These are phyloP conservation scores for Penicillium malachiteum DNA, from an alignment of 495 filamentous ascomycete species.

Conservation along the genomic window DNA sequence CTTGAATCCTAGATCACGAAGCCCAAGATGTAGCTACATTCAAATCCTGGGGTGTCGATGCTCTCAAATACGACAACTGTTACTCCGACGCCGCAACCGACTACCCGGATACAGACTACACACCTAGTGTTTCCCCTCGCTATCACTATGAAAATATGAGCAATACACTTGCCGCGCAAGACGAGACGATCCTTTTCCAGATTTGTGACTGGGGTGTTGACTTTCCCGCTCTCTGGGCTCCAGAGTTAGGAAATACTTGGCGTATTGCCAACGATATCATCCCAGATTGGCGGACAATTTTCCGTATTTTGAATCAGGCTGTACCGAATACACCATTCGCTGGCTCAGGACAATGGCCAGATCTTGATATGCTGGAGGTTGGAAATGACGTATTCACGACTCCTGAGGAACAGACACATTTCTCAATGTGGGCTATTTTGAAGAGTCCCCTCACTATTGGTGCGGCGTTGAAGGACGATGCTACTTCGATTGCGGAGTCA, in stretches of 20 bases:
- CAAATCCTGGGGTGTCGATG: slow-evolving; percentile 43
- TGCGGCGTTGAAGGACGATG: slow-evolving; percentile 38
- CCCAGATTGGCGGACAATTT: slow-evolving; percentile 50
- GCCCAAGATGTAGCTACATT: slow-evolving; percentile 44
- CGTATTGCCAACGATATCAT: slow-evolving; percentile 57
- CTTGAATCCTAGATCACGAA: slow-evolving; percentile 37
- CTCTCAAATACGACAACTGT: slow-evolving; percentile 55
- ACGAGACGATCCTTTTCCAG: slow-evolving; percentile 44
- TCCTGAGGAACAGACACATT: slow-evolving; percentile 51
- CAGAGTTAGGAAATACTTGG: slow-evolving; percentile 48
- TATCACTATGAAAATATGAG: slow-evolving; percentile 36
- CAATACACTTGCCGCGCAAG: slow-evolving; percentile 18
- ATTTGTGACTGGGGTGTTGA: slow-evolving; percentile 56
- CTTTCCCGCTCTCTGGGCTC: slow-evolving; percentile 49
- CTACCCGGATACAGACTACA: slow-evolving; percentile 42
- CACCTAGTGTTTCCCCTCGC: slow-evolving; percentile 29
- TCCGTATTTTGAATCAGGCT: slow-evolving; percentile 49
- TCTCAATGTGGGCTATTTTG: slow-evolving; percentile 56
- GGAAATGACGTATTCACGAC: slow-evolving; percentile 38
- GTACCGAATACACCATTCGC: slow-evolving; percentile 38
- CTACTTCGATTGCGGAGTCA: slow-evolving; percentile 25
- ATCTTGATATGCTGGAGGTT: slow-evolving; percentile 57
- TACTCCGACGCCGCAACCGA: slow-evolving; percentile 40
- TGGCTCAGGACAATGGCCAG: slow-evolving; percentile 48
- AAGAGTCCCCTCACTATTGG: slow-evolving; percentile 58